These are phyloP conservation scores for Besnoitia besnoiti DNA, from an alignment of 169 alveolate genomes.

Conservation along the genomic window DNA sequence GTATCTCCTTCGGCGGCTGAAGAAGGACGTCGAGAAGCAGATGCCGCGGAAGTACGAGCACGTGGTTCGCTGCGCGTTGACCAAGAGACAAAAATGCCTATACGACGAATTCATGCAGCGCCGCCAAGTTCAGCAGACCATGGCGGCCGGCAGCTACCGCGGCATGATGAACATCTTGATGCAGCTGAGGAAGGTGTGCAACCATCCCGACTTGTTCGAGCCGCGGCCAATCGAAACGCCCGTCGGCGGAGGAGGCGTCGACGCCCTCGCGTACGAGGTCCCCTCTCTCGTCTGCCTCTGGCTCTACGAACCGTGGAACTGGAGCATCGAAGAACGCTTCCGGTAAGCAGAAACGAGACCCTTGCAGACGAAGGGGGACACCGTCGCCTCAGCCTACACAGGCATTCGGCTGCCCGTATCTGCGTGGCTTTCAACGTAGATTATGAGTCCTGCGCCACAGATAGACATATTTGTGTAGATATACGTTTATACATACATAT, in stretches of 20 bases:
- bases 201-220: constrained; percentile 98
- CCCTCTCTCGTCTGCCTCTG: constrained; percentile 61
- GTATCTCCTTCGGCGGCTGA: constrained; percentile 95
- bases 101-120: constrained; percentile 96
- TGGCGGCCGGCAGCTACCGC: constrained; percentile 88
- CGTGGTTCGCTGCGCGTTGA: constrained; percentile 61
- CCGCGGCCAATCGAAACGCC: constrained; percentile 81
- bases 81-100: constrained; percentile 89
- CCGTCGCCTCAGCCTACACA: too few species aligned
- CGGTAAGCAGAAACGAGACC: constrained; percentile 38
- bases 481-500: background rate
- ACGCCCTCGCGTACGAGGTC: background rate
- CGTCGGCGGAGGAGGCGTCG: constrained; percentile 42
- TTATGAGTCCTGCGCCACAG: too few species aligned
- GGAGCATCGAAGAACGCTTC: constrained; percentile 30
- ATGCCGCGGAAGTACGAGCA: constrained; percentile 93
- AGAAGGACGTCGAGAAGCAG: constrained; percentile 98
- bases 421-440: too few species aligned
- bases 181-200: constrained; percentile 98
- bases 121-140: constrained; percentile 73
- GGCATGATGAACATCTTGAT: constrained; percentile 95
- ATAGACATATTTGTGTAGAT: background rate
- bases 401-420: too few species aligned
- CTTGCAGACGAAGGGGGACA: too few species aligned
- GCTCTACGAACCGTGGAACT: constrained; percentile 67